phyloP scores from a whole-genome alignment of 805 yeast species.

The Starmerella ratchasimensis region DNA sequence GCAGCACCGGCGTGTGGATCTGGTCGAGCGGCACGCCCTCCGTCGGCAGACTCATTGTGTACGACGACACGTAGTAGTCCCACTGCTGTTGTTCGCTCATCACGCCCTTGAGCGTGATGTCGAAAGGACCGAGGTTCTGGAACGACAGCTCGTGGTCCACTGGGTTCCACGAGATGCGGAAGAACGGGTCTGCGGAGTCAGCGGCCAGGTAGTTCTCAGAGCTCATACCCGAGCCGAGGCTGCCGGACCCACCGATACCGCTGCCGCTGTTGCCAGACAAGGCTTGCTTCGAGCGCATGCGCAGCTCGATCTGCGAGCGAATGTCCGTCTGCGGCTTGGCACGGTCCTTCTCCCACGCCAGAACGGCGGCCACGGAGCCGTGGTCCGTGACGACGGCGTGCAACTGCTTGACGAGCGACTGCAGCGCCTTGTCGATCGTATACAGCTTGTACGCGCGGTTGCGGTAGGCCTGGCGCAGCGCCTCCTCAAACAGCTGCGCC shows the following conservation, averaged over 20 bases:
- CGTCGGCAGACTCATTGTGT: conserved; percentile 89
- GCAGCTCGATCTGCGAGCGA: conserved; percentile 76
- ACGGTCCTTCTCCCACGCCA: conserved; percentile 74
- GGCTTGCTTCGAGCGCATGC: conserved; percentile 70
- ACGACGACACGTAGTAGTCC: conserved; percentile 88
- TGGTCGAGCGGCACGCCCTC: conserved; percentile 80
- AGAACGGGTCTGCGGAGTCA: conserved; percentile 67
- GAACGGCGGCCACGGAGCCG: conserved; percentile 65
- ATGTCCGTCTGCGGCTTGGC: conserved; percentile 50
- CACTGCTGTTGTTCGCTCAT: conserved; percentile 65
- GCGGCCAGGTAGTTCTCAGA: conserved; percentile 20
- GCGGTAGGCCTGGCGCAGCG: conserved; percentile 85
- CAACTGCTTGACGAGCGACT: conserved; percentile 69
- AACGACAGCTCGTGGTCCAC: conserved; percentile 41
- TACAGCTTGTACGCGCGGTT: conserved; percentile 86
- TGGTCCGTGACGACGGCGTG: conserved; percentile 70
- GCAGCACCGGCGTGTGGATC: conserved; percentile 67
- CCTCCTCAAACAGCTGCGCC: conserved; percentile 89
- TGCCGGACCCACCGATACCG: neutral
- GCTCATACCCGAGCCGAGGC: neutral
- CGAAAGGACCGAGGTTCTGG: conserved; percentile 78
- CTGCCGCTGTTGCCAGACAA: conserved; percentile 33
- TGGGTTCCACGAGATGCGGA: conserved; percentile 64
- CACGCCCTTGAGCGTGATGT: conserved; percentile 64
- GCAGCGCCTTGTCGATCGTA: conserved; percentile 85